Evolutionary conservation across 495 filamentous ascomycete species (phyloP).

Genomic region (Penicillium lividum): DNA sequence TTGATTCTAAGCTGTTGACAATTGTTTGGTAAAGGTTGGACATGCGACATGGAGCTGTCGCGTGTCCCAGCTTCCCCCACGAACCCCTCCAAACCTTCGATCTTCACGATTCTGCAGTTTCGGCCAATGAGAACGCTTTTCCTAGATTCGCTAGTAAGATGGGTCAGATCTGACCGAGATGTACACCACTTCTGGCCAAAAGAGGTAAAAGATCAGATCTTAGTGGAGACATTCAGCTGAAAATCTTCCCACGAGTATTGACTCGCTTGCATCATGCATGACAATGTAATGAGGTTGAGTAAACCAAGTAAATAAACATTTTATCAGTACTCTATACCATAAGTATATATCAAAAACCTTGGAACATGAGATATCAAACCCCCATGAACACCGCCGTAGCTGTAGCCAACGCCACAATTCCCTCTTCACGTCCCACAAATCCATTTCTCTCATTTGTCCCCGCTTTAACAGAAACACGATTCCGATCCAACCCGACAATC

Average conservation of each 20-base stretch:
- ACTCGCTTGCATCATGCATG: too few relatives aligned
- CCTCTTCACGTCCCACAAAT: constrained; percentile 18
- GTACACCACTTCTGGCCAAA: constrained; percentile 1
- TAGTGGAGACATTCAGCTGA: constrained; percentile 3
- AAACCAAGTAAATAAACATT: too few relatives aligned
- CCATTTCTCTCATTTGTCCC: constrained; percentile 16
- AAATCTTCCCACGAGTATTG: too few relatives aligned
- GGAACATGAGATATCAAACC: too few relatives aligned
- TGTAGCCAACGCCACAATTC: constrained; percentile 14
- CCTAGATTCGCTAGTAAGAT: not conserved
- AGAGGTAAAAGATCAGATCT: not conserved
- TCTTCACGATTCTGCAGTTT: constrained; percentile 3
- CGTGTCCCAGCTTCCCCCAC: constrained; percentile 3
- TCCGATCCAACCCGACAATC: constrained; percentile 7
- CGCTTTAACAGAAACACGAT: constrained; percentile 13
- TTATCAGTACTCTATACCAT: not conserved
- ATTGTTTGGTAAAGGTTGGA: not conserved
- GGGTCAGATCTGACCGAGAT: not conserved
- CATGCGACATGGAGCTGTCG: constrained; percentile 2
- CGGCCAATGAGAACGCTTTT: not conserved
- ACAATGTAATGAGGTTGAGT: too few relatives aligned
- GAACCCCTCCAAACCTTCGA: constrained; percentile 2
- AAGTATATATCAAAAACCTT: not conserved
- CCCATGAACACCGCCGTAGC: constrained; percentile 10
- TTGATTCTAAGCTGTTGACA: not conserved